Evolutionary conservation across 1,284 basidiomycete species (phyloP).

Genomic region (Filobasidium uniguttulatum): DNA sequence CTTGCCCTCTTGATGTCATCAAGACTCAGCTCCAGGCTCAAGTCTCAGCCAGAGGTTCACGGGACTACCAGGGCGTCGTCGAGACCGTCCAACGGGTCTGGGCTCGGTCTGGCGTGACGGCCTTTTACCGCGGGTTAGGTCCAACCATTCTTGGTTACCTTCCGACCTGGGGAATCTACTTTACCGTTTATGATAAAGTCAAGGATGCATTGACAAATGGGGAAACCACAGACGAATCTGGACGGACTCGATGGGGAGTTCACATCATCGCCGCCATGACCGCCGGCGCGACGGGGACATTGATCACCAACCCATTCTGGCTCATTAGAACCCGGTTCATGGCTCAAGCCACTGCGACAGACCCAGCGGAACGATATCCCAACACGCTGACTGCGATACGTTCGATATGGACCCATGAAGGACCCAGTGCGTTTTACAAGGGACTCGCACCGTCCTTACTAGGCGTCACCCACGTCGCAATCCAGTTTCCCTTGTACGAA

Average conservation of each 20-base stretch:
- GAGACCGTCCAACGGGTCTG: slow-evolving; percentile 60
- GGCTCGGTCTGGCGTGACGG: slow-evolving; percentile 60
- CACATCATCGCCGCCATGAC: slow-evolving; percentile 87
- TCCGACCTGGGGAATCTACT: slow-evolving; percentile 96
- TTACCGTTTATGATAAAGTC: slow-evolving; percentile 89
- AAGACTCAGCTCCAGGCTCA: slow-evolving; percentile 96
- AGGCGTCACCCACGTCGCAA: slow-evolving; percentile 80
- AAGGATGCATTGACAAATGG: slow-evolving; percentile 52
- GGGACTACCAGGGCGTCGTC: slow-evolving; percentile 63
- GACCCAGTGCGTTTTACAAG: slow-evolving; percentile 73
- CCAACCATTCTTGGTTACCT: slow-evolving; percentile 91
- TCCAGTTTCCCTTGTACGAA: slow-evolving; percentile 94
- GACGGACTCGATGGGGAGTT: slow-evolving; percentile 31
- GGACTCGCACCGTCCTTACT: slow-evolving; percentile 76
- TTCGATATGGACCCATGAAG: slow-evolving; percentile 76
- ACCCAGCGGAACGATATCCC: slow-evolving; percentile 58
- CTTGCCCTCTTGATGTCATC: slow-evolving; percentile 92
- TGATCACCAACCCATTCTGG: slow-evolving; percentile 87
- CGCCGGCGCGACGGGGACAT: slow-evolving; percentile 77
- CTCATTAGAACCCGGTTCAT: slow-evolving; percentile 96
- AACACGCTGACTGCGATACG: slow-evolving; percentile 75
- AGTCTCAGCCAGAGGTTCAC: slow-evolving; percentile 48
- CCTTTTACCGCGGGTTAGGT: slow-evolving; percentile 82
- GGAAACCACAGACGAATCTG: not conserved
- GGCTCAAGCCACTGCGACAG: slow-evolving; percentile 48